A percentile compares a stretch with the other conserved stretches of the same genome.
Evolutionary conservation across 768 basidiomycete species (phyloP).

Genomic region (Dentipellis fragilis): DNA sequence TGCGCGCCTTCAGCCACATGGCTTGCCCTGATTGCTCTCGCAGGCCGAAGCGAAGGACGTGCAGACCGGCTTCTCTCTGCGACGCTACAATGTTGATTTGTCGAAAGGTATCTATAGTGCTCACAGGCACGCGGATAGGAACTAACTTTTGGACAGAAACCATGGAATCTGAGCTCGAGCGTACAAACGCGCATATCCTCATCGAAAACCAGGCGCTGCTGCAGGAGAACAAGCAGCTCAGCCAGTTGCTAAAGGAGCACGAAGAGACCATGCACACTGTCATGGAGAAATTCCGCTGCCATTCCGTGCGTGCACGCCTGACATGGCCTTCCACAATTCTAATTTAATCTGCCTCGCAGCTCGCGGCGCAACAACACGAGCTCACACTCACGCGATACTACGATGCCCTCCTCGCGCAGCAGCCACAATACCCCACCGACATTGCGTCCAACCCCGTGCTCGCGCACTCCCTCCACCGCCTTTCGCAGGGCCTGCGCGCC

Average conservation of each 20-base stretch:
- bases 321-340: constrained; percentile 1
- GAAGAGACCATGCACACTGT: constrained; percentile 91
- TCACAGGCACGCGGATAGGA: background rate
- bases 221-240: constrained; percentile 94
- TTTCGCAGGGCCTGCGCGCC: constrained; percentile 59
- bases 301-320: constrained; percentile 53
- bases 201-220: constrained; percentile 89
- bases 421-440: constrained; percentile 41
- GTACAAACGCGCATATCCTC: constrained; percentile 78
- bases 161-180: constrained; percentile 89
- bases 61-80: constrained; percentile 28
- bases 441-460: constrained; percentile 50
- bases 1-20: background rate
- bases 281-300: constrained; percentile 91
- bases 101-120: constrained; percentile 21
- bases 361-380: constrained; percentile 89
- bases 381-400: constrained; percentile 83
- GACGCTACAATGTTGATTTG: constrained; percentile 38
- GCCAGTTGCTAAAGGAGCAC: constrained; percentile 84
- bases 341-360: constrained; percentile 30
- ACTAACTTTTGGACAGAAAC: constrained; percentile 43
- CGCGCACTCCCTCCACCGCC: constrained; percentile 57
- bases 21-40: background rate
- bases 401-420: constrained; percentile 71
- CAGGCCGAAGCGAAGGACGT: constrained; percentile 15